Evolutionary conservation across 495 filamentous ascomycete species (phyloP).

Genomic region (Penicillium taxi): DNA sequence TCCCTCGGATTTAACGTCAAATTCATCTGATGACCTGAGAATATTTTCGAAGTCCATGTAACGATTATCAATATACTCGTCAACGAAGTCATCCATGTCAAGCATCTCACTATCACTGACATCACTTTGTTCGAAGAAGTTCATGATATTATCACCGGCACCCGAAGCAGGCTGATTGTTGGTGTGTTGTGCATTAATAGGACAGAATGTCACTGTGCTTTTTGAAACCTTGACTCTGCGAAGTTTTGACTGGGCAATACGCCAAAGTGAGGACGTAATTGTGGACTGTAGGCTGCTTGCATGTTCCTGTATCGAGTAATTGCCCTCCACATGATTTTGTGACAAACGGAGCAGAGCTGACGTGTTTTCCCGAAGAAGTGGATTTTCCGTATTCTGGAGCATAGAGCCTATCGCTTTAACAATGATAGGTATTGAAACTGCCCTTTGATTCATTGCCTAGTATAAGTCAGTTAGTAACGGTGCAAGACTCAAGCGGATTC

Average conservation of each 20-base stretch:
- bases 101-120: background rate
- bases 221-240: constrained; percentile 5
- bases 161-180: background rate
- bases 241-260: constrained; percentile 19
- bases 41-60: background rate
- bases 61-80: background rate
- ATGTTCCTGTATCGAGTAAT: background rate
- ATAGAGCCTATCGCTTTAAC: constrained; percentile 28
- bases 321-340: background rate
- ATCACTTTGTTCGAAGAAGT: background rate
- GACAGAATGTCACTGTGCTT: constrained; percentile 3
- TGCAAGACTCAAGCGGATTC: background rate
- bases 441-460: constrained; percentile 34
- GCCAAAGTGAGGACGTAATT: constrained; percentile 23
- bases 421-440: constrained; percentile 26
- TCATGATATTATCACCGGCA: background rate
- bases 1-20: background rate
- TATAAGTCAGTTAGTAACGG: background rate
- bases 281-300: constrained; percentile 1
- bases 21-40: background rate
- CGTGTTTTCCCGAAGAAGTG: constrained; percentile 8
- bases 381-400: constrained; percentile 13
- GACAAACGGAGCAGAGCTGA: background rate
- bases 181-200: background rate
- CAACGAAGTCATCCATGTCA: background rate